Evolutionary conservation across 2,329 filamentous ascomycete genomes (phyloP).

Genomic region (Colletotrichum australisinense): DNA sequence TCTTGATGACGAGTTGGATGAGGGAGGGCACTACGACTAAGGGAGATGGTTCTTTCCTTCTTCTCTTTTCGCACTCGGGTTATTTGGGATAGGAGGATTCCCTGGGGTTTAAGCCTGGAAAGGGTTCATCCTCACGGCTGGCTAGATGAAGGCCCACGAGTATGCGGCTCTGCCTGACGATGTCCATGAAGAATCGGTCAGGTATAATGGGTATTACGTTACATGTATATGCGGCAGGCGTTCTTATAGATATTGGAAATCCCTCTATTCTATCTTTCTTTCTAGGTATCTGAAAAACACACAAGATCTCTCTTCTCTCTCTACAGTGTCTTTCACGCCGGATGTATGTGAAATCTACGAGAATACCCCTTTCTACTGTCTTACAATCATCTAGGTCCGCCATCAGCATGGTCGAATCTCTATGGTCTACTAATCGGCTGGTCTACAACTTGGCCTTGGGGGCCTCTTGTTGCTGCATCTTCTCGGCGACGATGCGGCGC

Average conservation of each 20-base stretch:
- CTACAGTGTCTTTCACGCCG: not conserved
- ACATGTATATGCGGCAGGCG: not conserved
- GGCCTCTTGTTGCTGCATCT: slow-evolving; percentile 78
- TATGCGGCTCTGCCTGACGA: not conserved
- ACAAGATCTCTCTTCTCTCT: slow-evolving; percentile 3
- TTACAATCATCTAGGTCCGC: not conserved
- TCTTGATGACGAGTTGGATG: slow-evolving; percentile 42
- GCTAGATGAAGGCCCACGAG: not conserved
- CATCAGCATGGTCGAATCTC: not conserved
- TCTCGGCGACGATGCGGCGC: slow-evolving; percentile 85
- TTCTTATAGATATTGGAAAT: slow-evolving; percentile 11
- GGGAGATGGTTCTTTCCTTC: not conserved
- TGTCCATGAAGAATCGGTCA: not conserved
- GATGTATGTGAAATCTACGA: not conserved
- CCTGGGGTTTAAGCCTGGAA: not conserved
- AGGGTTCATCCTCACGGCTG: not conserved
- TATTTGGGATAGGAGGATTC: not conserved
- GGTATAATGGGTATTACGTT: not conserved
- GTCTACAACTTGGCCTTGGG: slow-evolving; percentile 65
- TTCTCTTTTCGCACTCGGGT: no score
- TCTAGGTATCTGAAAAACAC: slow-evolving; percentile 16
- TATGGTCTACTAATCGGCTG: not conserved
- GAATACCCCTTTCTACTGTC: not conserved
- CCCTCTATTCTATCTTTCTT: slow-evolving; percentile 21
- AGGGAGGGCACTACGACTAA: slow-evolving; percentile 31